Evolutionary conservation across 1,284 basidiomycete species (phyloP), one percentile per base, ranked within the genome.

Genomic region (Microbotryomycetes sp.): DNA sequence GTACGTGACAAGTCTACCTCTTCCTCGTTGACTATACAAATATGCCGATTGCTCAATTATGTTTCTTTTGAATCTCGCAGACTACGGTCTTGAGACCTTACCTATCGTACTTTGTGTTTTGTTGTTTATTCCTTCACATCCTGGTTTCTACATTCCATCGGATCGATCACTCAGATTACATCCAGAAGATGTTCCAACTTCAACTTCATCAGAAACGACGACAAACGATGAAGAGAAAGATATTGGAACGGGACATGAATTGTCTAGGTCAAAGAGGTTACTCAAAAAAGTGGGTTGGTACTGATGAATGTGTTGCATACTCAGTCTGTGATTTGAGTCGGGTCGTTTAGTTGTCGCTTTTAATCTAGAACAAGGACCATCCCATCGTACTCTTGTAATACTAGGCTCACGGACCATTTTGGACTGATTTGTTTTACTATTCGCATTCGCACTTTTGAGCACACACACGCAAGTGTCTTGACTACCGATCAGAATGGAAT

Each of bases 41-140:
- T 19, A 30, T 36, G 19, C 26, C 32, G 15, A 12, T 4, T 23
- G 31, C 26, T 6, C 3, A 12, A 7, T 54, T 42, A 3, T 19
- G 9, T 46, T 30, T 14, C 19, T n/a, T 22, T 36, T 22, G 28
- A 28, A 19, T 30, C 45, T 14, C 25, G 36, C 56, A 62, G 60
- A 65, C 47, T 65, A 65, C 58, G 60, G 64, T 9, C 58, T 65
- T 42, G 64, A 65, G 51, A 57, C 58, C 28, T 54, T 65, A 19
- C 60, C 58, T 6, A 62, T 63, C 55, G 30, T 58, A 28, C 47
- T 63, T 49, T 57, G 59, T 15, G 47, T 42, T 22, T 14, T 52
- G 25, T 32, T 58, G 32, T 56, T 62, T 52, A 28, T 52, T 15
- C 14, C 53, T 23, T 63, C 60, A 16, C 58, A 60, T 58, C 54